phyloP scores from a whole-genome alignment of 768 basidiomycete genomes.

The Suillus subaureus region DNA sequence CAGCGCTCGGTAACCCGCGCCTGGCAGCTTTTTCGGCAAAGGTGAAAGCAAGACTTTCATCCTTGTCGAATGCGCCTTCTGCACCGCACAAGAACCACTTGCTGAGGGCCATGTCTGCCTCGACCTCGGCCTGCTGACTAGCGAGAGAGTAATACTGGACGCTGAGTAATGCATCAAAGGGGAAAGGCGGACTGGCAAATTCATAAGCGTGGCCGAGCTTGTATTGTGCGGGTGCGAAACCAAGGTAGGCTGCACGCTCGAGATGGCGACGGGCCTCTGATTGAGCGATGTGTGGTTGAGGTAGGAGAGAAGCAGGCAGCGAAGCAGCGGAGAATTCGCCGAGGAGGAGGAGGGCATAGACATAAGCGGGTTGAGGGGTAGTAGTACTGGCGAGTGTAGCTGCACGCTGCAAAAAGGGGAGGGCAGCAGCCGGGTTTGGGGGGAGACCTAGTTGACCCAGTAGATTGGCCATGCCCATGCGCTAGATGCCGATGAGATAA shows the following conservation, averaged over 20 bases:
- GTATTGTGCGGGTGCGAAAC: constrained; percentile 86
- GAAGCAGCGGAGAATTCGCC: constrained; percentile 76
- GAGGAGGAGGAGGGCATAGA: constrained; percentile 85
- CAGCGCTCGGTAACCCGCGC: constrained; percentile 77
- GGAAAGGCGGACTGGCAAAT: constrained; percentile 81
- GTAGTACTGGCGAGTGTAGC: constrained; percentile 73
- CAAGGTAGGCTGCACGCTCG: constrained; percentile 83
- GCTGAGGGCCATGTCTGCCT: constrained; percentile 95
- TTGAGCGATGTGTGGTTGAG: constrained; percentile 45
- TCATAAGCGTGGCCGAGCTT: constrained; percentile 93
- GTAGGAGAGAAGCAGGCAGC: constrained; percentile 53
- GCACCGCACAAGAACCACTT: constrained; percentile 98
- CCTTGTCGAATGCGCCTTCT: constrained; percentile 76
- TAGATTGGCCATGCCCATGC: constrained; percentile 91
- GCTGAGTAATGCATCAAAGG: constrained; percentile 85
- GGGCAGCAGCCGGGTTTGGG: constrained; percentile 53
- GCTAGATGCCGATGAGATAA: constrained; percentile 44
- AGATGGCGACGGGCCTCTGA: constrained; percentile 73
- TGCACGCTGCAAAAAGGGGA: constrained; percentile 76
- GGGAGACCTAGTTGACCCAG: constrained; percentile 81
- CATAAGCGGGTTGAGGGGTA: constrained; percentile 87
- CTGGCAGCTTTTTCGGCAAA: constrained; percentile 88
- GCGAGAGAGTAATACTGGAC: constrained; percentile 90
- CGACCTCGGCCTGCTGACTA: constrained; percentile 82
- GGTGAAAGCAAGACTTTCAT: constrained; percentile 80